Evolutionary conservation across 1,284 basidiomycete species (phyloP), one percentile per base, ranked within the genome.

Genomic region (Albatrellus sp.): DNA sequence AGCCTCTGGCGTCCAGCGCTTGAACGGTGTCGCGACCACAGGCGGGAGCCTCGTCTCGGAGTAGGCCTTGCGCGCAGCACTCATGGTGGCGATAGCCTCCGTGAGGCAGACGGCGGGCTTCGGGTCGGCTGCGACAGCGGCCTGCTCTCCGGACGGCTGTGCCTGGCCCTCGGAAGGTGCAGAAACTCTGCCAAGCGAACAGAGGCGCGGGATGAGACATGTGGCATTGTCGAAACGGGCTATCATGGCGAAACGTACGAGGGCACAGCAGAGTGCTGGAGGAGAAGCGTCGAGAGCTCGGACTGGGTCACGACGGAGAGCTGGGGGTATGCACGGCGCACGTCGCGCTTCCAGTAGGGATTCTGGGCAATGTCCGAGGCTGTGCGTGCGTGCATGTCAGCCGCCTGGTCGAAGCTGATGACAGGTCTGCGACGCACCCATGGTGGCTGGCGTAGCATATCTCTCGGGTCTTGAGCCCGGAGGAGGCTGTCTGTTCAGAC

Each of bases 261-360:
- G 54, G 70, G 69, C 33, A 68, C 66, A 51, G 71, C 69, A 11
- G 89, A 84, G 43, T 87, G 82, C 44, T 92, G 80, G 49, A 96
- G 77, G 36, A 97, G 74, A 49, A 97, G 68, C 19, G 76, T 70
- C 6, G 91, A 85, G 34, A 92, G 71, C 60, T 89, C 82, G 14
- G 71, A 61, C 69, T 92, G 87, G 14, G 83, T 90, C 52, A 90
- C 74, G 28, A 86, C 80, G 10, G 84, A 90, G 36, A 91, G 79
- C 56, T 84, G 83, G 29, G 92, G 91, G 64, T 92, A 96, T 45
- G 80, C 80, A 48, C 92, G 80, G 48, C 93, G 81, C 56, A 92
- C 86, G 66, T 97, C 92, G 50, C 92, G 88, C 65, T 92, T 90
- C 80, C 82, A 90, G 75, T 97, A 97, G 51, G 83, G 84, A 62